A percentile compares a stretch with the other conserved stretches of the same genome.
Evolutionary conservation across 1,284 basidiomycete genomes (phyloP).

Genomic region (Phenoliferia sp.): DNA sequence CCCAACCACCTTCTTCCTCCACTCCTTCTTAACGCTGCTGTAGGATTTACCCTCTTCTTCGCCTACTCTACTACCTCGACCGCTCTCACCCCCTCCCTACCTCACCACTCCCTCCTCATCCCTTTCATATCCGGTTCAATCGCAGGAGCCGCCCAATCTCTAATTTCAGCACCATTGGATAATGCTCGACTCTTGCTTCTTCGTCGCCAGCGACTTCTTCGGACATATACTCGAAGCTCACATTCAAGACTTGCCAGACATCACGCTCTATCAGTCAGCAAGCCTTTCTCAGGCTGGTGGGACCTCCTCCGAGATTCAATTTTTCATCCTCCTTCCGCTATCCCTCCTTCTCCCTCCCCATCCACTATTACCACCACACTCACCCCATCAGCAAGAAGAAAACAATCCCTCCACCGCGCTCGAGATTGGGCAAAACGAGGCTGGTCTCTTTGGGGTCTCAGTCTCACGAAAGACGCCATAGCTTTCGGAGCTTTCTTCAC

Average conservation of each 20-base stretch:
- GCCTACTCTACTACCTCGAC: slow-evolving; percentile 31
- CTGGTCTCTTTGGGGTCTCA: slow-evolving; percentile 41
- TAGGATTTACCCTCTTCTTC: slow-evolving; percentile 44
- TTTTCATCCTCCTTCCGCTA: slow-evolving; percentile 10
- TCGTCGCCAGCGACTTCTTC: slow-evolving; percentile 22
- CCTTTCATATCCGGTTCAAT: slow-evolving; percentile 39
- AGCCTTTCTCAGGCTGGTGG: slow-evolving; percentile 9
- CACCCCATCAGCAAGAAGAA: neutral
- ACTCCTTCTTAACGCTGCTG: slow-evolving; percentile 40
- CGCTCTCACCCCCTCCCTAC: neutral
- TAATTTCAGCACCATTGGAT: slow-evolving; percentile 45
- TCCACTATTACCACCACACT: neutral
- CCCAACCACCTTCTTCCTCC: slow-evolving; percentile 39
- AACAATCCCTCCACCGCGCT: neutral
- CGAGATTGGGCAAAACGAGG: slow-evolving; percentile 34
- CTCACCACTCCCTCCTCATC: slow-evolving; percentile 6
- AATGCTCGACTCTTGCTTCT: slow-evolving; percentile 44
- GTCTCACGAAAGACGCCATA: slow-evolving; percentile 41
- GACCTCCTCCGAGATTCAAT: slow-evolving; percentile 20
- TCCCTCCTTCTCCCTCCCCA: neutral
- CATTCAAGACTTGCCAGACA: slow-evolving; percentile 35
- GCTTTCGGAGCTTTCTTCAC: slow-evolving; percentile 43
- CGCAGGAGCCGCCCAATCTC: slow-evolving; percentile 44
- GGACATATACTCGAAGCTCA: slow-evolving; percentile 29
- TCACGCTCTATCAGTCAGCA: neutral